Percentiles rank a stretch among this genome's conserved stretches.
Evolutionary conservation across 1,284 basidiomycete species (phyloP).

Genomic region (Paramarasmius palmivorus): DNA sequence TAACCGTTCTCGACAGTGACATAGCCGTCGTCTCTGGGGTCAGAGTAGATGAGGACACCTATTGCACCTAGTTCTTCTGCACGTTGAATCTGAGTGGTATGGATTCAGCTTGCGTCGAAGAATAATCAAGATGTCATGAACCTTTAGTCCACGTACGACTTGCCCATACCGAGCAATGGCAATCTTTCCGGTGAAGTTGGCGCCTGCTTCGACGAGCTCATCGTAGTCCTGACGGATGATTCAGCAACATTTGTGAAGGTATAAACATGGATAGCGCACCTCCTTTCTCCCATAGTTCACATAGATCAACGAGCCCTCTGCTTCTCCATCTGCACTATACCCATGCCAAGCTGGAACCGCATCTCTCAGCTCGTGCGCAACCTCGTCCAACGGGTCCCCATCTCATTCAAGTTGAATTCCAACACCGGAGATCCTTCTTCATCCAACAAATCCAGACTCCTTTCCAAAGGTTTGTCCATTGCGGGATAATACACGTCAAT

Average conservation of each 20-base stretch:
- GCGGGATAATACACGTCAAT: slow-evolving; percentile 73
- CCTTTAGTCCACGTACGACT: slow-evolving; percentile 77
- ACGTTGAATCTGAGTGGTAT: slow-evolving; percentile 50
- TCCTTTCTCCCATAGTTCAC: slow-evolving; percentile 72
- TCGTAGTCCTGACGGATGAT: slow-evolving; percentile 51
- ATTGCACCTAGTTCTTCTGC: slow-evolving; percentile 75
- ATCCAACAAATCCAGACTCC: slow-evolving; percentile 48
- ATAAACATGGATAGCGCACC: slow-evolving; percentile 16
- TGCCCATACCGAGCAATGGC: slow-evolving; percentile 73
- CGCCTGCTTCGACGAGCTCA: slow-evolving; percentile 49
- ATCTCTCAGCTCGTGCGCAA: slow-evolving; percentile 49
- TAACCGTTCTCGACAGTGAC: slow-evolving; percentile 73
- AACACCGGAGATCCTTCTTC: slow-evolving; percentile 49
- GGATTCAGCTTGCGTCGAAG: background rate
- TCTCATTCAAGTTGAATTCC: slow-evolving; percentile 59
- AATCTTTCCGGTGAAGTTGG: slow-evolving; percentile 70
- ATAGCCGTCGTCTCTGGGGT: slow-evolving; percentile 77
- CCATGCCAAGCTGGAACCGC: slow-evolving; percentile 60
- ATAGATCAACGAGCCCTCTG: slow-evolving; percentile 63
- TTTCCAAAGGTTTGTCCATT: slow-evolving; percentile 67
- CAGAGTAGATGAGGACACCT: slow-evolving; percentile 71
- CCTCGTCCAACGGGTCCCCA: slow-evolving; percentile 50
- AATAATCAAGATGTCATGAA: slow-evolving; percentile 22
- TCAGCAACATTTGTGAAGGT: background rate
- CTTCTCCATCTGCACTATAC: slow-evolving; percentile 53